Evolutionary conservation across 2,329 filamentous ascomycete genomes (phyloP), one percentile per base, ranked within the genome.

Genomic region (Coniochaeta ligniaria): DNA sequence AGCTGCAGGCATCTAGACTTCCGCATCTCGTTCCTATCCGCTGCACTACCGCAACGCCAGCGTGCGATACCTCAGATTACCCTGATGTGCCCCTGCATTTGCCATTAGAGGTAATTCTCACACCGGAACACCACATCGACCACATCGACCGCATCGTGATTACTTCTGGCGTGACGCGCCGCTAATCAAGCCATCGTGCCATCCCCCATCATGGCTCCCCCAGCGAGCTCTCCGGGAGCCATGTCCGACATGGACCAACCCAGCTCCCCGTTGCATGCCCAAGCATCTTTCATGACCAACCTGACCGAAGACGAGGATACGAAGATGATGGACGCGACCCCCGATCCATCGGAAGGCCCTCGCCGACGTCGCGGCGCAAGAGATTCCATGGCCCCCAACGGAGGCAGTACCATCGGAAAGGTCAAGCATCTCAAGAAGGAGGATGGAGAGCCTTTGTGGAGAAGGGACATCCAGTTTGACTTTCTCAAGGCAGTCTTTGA

Each of bases 391-490:
- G 57, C 67, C 64, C 58, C 59, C 75, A 75, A 71, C 59, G 68
- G 69, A 43, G 72, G 74, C 59, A 38, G 54, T 36, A 20, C 76
- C 59, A 76, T 84, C 58, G 83, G 83, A 66, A 96, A 95, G 77
- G 91, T 96, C 61, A 79, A 89, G 59, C 91, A 95, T 72, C 76
- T 96, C 59, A 96, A 96, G 75, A 95, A 95, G 74, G 90, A 93
- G 63, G 91, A 96, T 70, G 91, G 91, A 69, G 90, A 93, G 66
- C 91, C 91, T 56, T 80, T 96, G 4, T 96, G 91, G 91, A 82
- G 91, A 68, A 87, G 86, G 71, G 91, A 96, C 74, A 96, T 96
- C 62, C 91, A 96, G 74, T 93, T 89, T 74, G 91, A 95, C 74
- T 95, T 96, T 68, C 81, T 96, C 66, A 86, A 85, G 66, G 83